Evolutionary conservation across 2,329 filamentous ascomycete species (phyloP), one percentile per base, ranked within the genome.

Genomic region (Ophiocordyceps camponoti-leonardi): DNA sequence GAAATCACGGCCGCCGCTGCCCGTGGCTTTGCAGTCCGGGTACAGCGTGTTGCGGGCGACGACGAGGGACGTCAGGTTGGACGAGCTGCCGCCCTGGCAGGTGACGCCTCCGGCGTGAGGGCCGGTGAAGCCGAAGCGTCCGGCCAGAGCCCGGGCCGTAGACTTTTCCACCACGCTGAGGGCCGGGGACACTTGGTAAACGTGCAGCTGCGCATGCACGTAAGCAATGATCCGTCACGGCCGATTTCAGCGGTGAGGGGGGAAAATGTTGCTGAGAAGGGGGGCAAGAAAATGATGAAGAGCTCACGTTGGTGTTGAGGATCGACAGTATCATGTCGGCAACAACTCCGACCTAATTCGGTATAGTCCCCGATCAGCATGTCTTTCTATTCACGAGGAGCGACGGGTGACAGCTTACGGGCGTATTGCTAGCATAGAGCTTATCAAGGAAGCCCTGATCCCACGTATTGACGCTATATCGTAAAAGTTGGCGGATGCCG

Each of bases 401-500:
- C 13, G 8, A 22, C 14, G 14, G 6, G 33, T 8, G 2, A 10
- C 18, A 16, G 63, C 73, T 49, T 57, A 82, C 80, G 40, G 90
- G 82, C 57, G 92, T 92, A 37, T 86, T 93, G 51, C 81, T 82
- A n/a, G 83, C 78, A 62, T 95, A 96, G 18, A 96, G 70, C 66
- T 98, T 96, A 65, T 95, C 88, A 57, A 96, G 66, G 63, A 96
- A 98, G 12, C 90, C 90, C 63, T 94, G 88, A 57, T 94, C 84
- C 85, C 88, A 96, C n/a, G 90, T 95, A 65, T 98, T 98, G 57
- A 96, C 90, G 56, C 83, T 92, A 62, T 93, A 87, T 51, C 76
- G 72, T 40, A 96, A 69, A 19, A 95, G 71, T 49, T 79, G 74
- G 52, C 78, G 67, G 42, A 94, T 72, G 3, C 77, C 76, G 31